Conservation (phyloP, 1,139 yeast species). For the Geotrichum candidum region DNA sequence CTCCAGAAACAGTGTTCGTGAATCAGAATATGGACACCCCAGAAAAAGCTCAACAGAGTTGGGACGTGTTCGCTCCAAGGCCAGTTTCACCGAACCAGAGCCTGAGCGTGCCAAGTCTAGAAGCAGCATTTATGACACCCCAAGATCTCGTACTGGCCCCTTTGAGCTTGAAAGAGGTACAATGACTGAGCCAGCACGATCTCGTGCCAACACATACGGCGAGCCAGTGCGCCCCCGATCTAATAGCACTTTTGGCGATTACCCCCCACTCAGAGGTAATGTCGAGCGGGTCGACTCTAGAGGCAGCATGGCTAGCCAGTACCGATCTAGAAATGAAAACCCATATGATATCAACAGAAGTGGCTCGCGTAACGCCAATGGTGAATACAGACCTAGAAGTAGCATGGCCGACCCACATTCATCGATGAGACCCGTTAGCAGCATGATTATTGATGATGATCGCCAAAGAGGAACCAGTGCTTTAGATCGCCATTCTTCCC, state of each 20-base stretch:
- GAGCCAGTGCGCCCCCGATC: neutral
- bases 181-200: neutral
- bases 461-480: neutral
- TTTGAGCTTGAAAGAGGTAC: neutral
- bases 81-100: neutral
- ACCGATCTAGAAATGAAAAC: neutral
- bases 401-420: neutral
- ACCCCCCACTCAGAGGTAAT: neutral
- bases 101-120: neutral
- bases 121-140: neutral
- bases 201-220: neutral
- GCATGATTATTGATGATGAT: neutral
- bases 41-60: neutral
- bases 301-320: neutral
- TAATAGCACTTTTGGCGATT: neutral
- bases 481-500: neutral
- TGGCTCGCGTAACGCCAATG: neutral
- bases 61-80: neutral
- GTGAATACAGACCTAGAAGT: neutral
- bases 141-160: neutral
- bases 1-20: neutral
- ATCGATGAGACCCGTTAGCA: neutral
- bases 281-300: neutral
- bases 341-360: neutral
- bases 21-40: neutral